These are phyloP conservation scores for Tilletia horrida DNA, from an alignment of 1,284 basidiomycete genomes.

Conservation along the genomic window DNA sequence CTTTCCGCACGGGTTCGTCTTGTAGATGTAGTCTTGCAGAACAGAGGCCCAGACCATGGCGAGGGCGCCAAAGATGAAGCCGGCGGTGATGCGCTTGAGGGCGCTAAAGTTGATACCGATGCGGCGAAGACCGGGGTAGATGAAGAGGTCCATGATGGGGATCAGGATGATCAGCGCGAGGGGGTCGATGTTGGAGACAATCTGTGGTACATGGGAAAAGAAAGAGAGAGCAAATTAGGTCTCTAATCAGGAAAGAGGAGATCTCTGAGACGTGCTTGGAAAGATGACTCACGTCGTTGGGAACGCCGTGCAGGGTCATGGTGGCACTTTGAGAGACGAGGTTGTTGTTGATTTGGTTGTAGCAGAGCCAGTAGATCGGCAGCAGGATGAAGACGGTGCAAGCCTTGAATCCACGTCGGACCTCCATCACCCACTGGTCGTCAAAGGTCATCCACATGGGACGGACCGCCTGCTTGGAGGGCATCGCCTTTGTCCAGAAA, in stretches of 20 bases:
- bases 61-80: conserved; percentile 62
- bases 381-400: conserved; percentile 77
- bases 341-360: conserved; percentile 65
- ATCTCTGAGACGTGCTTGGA: conserved; percentile 57
- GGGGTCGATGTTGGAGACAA: conserved; percentile 76
- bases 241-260: background rate
- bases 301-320: conserved; percentile 65
- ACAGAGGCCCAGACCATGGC: conserved; percentile 67
- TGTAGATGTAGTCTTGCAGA: conserved; percentile 58
- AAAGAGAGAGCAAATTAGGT: too few species aligned
- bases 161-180: conserved; percentile 59
- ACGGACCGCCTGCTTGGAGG: conserved; percentile 55
- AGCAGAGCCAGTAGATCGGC: conserved; percentile 58
- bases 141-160: conserved; percentile 58
- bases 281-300: conserved; percentile 75
- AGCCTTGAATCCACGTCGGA: conserved; percentile 75
- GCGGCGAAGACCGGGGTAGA: conserved; percentile 73
- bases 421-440: conserved; percentile 70
- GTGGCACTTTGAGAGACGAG: conserved; percentile 61
- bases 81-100: conserved; percentile 25
- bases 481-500: conserved; percentile 73
- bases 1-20: conserved; percentile 61
- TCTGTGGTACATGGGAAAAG: too few species aligned
- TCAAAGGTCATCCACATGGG: conserved; percentile 59
- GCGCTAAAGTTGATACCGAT: conserved; percentile 63